Conservation (phyloP, 495 filamentous ascomycete species). For the Tirmania nivea region DNA sequence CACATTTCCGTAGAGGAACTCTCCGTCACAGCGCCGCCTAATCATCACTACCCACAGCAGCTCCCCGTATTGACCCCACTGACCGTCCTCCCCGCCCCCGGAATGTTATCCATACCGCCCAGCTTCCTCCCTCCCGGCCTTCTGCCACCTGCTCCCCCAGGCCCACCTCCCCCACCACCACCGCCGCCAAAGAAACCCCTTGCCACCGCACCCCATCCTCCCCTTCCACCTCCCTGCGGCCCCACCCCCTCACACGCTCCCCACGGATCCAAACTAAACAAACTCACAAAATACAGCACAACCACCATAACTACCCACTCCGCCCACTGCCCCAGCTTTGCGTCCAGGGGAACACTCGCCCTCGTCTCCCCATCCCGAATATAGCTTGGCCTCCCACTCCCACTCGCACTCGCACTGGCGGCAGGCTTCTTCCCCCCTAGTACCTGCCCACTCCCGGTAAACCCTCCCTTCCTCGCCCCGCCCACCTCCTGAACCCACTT, state of each 20-base stretch:
- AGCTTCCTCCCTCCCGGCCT: conserved; percentile 10
- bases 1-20: no score
- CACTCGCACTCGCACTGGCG: conserved; percentile 19
- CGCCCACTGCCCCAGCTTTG: conserved; percentile 25
- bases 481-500: conserved; percentile 42
- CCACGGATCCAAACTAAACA: conserved; percentile 29
- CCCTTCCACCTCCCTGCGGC: conserved; percentile 31
- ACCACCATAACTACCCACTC: conserved; percentile 32
- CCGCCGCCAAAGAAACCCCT: conserved; percentile 32
- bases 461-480: conserved; percentile 22
- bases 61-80: background rate
- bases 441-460: conserved; percentile 22
- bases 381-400: conserved; percentile 9
- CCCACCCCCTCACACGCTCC: background rate
- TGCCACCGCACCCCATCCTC: conserved; percentile 40
- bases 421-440: conserved; percentile 24
- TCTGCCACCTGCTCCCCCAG: conserved; percentile 1
- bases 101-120: conserved; percentile 11
- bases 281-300: conserved; percentile 35
- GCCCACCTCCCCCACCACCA: background rate
- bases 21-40: no score
- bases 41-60: background rate
- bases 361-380: conserved; percentile 11
- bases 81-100: conserved; percentile 2
- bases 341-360: conserved; percentile 18